These are phyloP conservation scores for Cyanodermella asteris DNA, from an alignment of 2,329 filamentous ascomycete genomes.

Conservation along the genomic window DNA sequence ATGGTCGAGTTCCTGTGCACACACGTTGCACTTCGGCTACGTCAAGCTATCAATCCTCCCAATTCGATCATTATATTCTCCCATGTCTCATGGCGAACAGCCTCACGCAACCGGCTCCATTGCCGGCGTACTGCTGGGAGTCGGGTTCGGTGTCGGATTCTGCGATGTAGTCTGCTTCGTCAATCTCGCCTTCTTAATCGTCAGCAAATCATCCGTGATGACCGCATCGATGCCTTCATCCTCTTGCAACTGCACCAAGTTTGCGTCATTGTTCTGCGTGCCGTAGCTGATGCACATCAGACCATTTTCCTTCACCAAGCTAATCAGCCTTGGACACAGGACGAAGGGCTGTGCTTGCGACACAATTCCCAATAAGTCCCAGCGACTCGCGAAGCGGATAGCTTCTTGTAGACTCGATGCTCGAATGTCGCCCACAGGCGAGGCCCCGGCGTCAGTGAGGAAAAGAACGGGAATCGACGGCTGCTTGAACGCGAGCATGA, in stretches of 20 bases:
- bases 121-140: too few species aligned
- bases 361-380: conserved; percentile 87
- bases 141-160: too few species aligned
- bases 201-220: conserved; percentile 86
- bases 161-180: too few species aligned
- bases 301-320: conserved; percentile 82
- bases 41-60: too few species aligned
- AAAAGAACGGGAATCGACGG: conserved; percentile 91
- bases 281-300: conserved; percentile 92
- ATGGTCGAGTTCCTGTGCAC: too few species aligned
- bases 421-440: conserved; percentile 63
- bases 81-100: too few species aligned
- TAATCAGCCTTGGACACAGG: conserved; percentile 68
- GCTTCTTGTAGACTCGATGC: conserved; percentile 87
- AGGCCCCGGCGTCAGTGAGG: conserved; percentile 71
- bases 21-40: too few species aligned
- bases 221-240: conserved; percentile 93
- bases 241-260: conserved; percentile 75
- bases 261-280: conserved; percentile 66
- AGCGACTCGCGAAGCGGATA: conserved; percentile 77
- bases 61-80: too few species aligned
- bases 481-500: conserved; percentile 89
- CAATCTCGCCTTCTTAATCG: conserved; percentile 84
- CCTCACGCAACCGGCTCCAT: too few species aligned
- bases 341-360: conserved; percentile 74